Percentiles rank a stretch among this genome's conserved stretches.
Evolutionary conservation across 805 yeast species (phyloP).

Genomic region (Metschnikowia corniflorae): DNA sequence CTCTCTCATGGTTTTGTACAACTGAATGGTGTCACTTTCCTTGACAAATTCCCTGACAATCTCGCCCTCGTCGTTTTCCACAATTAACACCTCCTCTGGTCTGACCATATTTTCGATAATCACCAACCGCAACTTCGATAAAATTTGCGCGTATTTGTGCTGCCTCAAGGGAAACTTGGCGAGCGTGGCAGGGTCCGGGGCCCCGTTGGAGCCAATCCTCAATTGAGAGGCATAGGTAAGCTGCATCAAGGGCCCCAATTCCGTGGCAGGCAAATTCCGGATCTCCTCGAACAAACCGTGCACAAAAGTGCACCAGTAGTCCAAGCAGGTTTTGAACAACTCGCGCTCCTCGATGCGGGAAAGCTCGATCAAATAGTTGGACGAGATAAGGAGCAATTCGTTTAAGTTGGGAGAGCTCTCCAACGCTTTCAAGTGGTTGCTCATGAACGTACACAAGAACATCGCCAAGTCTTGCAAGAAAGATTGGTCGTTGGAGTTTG

Average conservation of each 20-base stretch:
- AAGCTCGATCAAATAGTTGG: conserved; percentile 75
- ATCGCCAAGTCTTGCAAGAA: conserved; percentile 93
- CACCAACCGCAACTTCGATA: conserved; percentile 84
- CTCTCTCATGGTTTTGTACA: conserved; percentile 94
- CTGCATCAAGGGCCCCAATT: conserved; percentile 74
- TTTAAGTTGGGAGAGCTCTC: conserved; percentile 52
- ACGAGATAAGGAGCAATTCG: conserved; percentile 65
- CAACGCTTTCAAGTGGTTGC: conserved; percentile 64
- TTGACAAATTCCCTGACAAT: conserved; percentile 95
- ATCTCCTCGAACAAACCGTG: conserved; percentile 79
- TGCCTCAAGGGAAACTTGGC: conserved; percentile 81
- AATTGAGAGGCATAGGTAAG: conserved; percentile 42
- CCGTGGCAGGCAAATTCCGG: conserved; percentile 70
- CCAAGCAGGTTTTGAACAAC: conserved; percentile 90
- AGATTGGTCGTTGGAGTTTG: conserved; percentile 83
- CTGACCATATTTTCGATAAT: conserved; percentile 96
- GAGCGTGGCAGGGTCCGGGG: conserved; percentile 76
- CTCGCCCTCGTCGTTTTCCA: conserved; percentile 98
- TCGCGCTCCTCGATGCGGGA: conserved; percentile 94
- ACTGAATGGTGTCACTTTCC: conserved; percentile 94
- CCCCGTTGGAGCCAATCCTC: conserved; percentile 62
- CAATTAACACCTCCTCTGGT: conserved; percentile 96
- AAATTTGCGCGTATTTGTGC: conserved; percentile 73
- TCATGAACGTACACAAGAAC: conserved; percentile 81
- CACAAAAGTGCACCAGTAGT: conserved; percentile 91